Evolutionary conservation across 805 yeast genomes (phyloP).

Genomic region (Zygosaccharomyces rouxii): DNA sequence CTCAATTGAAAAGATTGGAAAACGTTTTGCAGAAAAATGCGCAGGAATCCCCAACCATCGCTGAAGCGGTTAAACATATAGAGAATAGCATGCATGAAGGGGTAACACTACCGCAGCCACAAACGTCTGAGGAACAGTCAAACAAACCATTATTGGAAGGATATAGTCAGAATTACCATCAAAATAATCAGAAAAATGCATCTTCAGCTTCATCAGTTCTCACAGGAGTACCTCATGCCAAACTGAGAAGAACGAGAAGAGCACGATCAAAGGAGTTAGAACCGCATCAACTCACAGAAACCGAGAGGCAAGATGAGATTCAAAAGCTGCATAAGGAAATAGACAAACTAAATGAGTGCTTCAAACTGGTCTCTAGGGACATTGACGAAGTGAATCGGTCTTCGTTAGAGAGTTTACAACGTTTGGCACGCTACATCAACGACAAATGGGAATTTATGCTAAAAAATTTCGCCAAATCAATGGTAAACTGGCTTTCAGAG

Average conservation of each 20-base stretch:
- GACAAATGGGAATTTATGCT: constrained; percentile 31
- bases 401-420: constrained; percentile 29
- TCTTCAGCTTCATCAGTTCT: background rate
- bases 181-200: background rate
- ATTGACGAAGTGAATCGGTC: constrained; percentile 36
- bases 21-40: constrained; percentile 37
- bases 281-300: constrained; percentile 33
- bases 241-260: constrained; percentile 5
- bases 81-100: constrained; percentile 5
- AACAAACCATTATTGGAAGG: background rate
- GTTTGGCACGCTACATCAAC: constrained; percentile 28
- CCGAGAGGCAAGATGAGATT: constrained; percentile 38
- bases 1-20: constrained; percentile 27
- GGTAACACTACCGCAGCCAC: background rate
- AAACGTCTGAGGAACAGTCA: background rate
- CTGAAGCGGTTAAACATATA: constrained; percentile 12
- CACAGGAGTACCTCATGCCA: background rate
- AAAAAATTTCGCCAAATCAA: constrained; percentile 31
- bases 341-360: constrained; percentile 39
- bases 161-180: background rate
- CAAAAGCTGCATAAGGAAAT: constrained; percentile 36
- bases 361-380: constrained; percentile 36
- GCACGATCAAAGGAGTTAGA: constrained; percentile 22
- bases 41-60: constrained; percentile 34
- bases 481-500: constrained; percentile 37